A percentile compares a stretch with the other conserved stretches of the same genome.
phyloP scores from a whole-genome alignment of 331 rosid species.

The Quercus phellos region DNA sequence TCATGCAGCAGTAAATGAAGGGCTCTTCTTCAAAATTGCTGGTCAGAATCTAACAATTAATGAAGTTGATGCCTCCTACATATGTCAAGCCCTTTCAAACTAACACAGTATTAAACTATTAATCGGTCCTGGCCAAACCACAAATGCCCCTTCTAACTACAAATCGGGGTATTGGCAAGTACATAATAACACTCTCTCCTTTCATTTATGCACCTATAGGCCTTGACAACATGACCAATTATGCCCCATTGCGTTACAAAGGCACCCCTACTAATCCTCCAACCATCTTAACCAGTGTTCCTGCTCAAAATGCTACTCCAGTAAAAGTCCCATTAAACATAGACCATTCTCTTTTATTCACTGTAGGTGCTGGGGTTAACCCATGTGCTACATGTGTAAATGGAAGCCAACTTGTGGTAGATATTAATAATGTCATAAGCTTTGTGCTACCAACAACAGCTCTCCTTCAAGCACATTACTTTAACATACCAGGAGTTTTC shows the following conservation, averaged over 20 bases:
- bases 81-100: constrained; percentile 54
- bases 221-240: constrained; percentile 52
- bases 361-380: constrained; percentile 48
- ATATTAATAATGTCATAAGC: constrained; percentile 40
- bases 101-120: constrained; percentile 48
- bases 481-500: constrained; percentile 46
- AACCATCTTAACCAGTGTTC: constrained; percentile 36
- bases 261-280: constrained; percentile 29
- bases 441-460: constrained; percentile 49
- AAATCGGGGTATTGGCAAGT: constrained; percentile 43
- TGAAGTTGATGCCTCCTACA: constrained; percentile 67
- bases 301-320: constrained; percentile 61
- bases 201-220: constrained; percentile 74
- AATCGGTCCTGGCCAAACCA: constrained; percentile 70
- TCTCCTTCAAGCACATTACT: constrained; percentile 74
- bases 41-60: constrained; percentile 46
- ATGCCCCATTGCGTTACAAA: constrained; percentile 56
- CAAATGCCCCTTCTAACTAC: constrained; percentile 49
- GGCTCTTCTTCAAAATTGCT: constrained; percentile 66
- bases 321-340: constrained; percentile 41
- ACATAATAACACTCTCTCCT: constrained; percentile 53
- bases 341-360: constrained; percentile 59
- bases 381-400: constrained; percentile 38
- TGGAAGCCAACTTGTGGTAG: constrained; percentile 30
- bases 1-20: constrained; percentile 68